phyloP scores from a whole-genome alignment of 805 yeast genomes.

The Wickerhamomyces silvicola region DNA sequence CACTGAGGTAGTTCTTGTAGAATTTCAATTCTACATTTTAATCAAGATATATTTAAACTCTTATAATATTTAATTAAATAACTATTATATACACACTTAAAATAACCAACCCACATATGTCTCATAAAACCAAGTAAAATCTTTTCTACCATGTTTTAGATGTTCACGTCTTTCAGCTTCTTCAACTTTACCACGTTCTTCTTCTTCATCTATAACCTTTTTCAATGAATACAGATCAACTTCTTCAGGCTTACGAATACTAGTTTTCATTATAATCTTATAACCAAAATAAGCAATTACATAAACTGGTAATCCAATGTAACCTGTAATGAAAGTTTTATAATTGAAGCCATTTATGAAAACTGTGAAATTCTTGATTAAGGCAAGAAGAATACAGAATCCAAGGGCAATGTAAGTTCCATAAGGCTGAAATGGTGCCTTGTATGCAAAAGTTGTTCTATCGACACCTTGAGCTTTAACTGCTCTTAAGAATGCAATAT shows the following conservation, averaged over 20 bases:
- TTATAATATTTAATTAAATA: no score
- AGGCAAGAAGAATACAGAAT: conserved; percentile 46
- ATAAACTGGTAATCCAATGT: conserved; percentile 72
- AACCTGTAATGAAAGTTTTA: conserved; percentile 69
- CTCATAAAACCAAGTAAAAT: conserved; percentile 41
- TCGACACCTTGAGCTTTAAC: conserved; percentile 60
- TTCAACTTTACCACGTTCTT: conserved; percentile 21
- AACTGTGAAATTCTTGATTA: conserved; percentile 68
- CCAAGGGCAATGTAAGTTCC: conserved; percentile 54
- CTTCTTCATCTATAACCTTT: conserved; percentile 29
- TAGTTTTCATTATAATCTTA: conserved; percentile 49
- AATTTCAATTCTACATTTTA: no score
- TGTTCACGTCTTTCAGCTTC: conserved; percentile 20
- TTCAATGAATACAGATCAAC: conserved; percentile 56
- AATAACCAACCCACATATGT: conserved; percentile 44
- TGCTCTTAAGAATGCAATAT: conserved; percentile 59
- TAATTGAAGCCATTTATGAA: conserved; percentile 59
- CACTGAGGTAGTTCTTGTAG: no score
- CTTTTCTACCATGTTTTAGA: conserved; percentile 23
- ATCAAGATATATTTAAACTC: no score
- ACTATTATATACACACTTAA: no score
- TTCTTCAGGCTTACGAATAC: conserved; percentile 43
- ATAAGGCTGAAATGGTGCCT: conserved; percentile 65
- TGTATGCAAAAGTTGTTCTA: conserved; percentile 48
- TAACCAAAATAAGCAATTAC: conserved; percentile 49